phyloP scores from a whole-genome alignment of 192 early-diverging fungal genomes.

The Coemansia sp. region DNA sequence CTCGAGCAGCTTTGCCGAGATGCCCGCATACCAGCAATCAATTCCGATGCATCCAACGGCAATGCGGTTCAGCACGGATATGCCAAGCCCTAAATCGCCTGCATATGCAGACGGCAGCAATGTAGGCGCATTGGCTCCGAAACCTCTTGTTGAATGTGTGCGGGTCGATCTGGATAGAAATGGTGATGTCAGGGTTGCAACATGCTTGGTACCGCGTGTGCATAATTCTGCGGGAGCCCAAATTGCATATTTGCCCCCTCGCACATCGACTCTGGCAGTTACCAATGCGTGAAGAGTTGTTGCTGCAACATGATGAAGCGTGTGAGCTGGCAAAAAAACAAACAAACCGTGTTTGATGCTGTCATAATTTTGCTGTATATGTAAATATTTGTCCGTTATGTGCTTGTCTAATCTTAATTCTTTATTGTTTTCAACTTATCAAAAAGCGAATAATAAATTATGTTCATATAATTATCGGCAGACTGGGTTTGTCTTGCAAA shows the following conservation, averaged over 20 bases:
- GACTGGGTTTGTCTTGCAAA: too few relatives aligned
- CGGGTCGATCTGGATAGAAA: slow-evolving; percentile 1
- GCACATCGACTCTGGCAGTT: slow-evolving; percentile 28
- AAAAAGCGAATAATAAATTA: neutral
- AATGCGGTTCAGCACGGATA: neutral
- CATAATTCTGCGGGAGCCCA: slow-evolving; percentile 8
- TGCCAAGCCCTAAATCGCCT: slow-evolving; percentile 2
- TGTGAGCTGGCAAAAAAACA: too few relatives aligned
- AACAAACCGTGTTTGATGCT: neutral
- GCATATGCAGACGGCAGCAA: neutral
- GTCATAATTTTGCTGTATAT: neutral
- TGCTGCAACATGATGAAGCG: neutral
- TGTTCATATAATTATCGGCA: too few relatives aligned
- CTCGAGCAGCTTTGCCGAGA: slow-evolving; percentile 11
- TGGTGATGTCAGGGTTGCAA: slow-evolving; percentile 18
- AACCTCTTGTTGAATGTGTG: slow-evolving; percentile 3
- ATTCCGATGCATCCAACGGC: neutral
- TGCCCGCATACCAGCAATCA: neutral
- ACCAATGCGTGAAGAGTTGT: slow-evolving; percentile 16
- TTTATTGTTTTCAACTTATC: neutral
- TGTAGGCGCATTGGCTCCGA: neutral
- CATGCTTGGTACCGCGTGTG: slow-evolving; percentile 16
- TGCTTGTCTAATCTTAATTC: neutral
- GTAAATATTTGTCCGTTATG: neutral
- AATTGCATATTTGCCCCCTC: slow-evolving; percentile 45